Conservation (phyloP, 2,329 filamentous ascomycete genomes). For the Colletotrichum zoysiae region DNA sequence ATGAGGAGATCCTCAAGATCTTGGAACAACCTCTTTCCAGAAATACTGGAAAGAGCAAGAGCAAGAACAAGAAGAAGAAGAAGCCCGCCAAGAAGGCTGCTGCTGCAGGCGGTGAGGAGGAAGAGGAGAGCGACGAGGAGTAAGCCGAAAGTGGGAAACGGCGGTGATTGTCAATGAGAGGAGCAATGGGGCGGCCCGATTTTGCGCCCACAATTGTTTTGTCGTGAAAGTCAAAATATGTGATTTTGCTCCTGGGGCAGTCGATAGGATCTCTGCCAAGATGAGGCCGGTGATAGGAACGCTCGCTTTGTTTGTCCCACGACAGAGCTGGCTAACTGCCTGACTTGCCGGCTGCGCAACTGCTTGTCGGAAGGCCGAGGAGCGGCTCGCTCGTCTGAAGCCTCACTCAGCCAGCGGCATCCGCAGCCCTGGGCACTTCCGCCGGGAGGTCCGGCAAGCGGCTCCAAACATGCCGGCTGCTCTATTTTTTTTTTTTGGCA, state of each 20-base stretch:
- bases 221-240: constrained; percentile 39
- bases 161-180: constrained; percentile 36
- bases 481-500: constrained; percentile 13
- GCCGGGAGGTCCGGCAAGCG: constrained; percentile 13
- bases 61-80: constrained; percentile 87
- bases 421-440: constrained; percentile 6
- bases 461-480: not conserved
- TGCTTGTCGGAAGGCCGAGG: constrained; percentile 20
- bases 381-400: constrained; percentile 19
- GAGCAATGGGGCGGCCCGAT: constrained; percentile 31
- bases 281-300: constrained; percentile 36
- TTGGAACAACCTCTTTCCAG: constrained; percentile 88
- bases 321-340: constrained; percentile 23
- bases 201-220: constrained; percentile 35
- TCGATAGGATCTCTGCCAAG: constrained; percentile 25
- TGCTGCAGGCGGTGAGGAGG: constrained; percentile 47
- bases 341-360: constrained; percentile 21
- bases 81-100: constrained; percentile 63
- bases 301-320: constrained; percentile 47
- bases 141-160: constrained; percentile 42
- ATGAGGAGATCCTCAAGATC: constrained; percentile 95
- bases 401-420: constrained; percentile 17
- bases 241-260: constrained; percentile 35
- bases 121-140: constrained; percentile 53
- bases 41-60: constrained; percentile 93